A percentile compares a stretch with the other conserved stretches of the same genome.
Evolutionary conservation across 202 grass and related monocot species (phyloP).

Genomic region (Eragrostis tef): DNA sequence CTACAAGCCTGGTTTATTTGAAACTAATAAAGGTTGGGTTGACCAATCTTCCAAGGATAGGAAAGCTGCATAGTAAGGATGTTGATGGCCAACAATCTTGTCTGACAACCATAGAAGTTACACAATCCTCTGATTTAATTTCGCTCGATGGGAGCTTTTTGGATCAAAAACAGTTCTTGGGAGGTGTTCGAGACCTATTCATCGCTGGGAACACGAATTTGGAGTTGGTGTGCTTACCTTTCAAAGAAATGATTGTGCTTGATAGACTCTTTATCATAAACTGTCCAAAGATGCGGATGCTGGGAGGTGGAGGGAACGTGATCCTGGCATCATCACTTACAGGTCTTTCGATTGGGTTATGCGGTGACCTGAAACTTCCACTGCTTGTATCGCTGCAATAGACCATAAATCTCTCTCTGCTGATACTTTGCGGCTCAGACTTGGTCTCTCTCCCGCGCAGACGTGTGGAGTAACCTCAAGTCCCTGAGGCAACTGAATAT

Average conservation of each 20-base stretch:
- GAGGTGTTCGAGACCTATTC: neutral
- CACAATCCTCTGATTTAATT: neutral
- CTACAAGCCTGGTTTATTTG: neutral
- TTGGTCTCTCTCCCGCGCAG: neutral
- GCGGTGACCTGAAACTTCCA: neutral
- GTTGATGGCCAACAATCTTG: neutral
- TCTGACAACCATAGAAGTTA: neutral
- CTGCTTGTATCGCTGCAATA: neutral
- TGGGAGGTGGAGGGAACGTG: neutral
- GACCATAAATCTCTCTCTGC: neutral
- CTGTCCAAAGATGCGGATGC: conserved; percentile 3
- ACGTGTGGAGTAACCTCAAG: conserved; percentile 7
- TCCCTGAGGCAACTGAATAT: neutral
- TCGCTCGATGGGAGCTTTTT: conserved; percentile 5
- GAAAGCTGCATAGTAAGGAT: neutral
- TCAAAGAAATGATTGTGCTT: neutral
- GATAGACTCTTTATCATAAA: neutral
- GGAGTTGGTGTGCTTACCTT: neutral
- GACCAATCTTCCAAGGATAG: conserved; percentile 20
- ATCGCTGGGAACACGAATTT: neutral
- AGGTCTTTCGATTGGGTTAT: neutral
- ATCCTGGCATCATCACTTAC: neutral
- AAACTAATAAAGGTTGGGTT: neutral
- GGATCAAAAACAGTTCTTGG: neutral
- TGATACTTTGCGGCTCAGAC: neutral